Evolutionary conservation across 1,284 basidiomycete species (phyloP).

Genomic region (Tilletia caries): DNA sequence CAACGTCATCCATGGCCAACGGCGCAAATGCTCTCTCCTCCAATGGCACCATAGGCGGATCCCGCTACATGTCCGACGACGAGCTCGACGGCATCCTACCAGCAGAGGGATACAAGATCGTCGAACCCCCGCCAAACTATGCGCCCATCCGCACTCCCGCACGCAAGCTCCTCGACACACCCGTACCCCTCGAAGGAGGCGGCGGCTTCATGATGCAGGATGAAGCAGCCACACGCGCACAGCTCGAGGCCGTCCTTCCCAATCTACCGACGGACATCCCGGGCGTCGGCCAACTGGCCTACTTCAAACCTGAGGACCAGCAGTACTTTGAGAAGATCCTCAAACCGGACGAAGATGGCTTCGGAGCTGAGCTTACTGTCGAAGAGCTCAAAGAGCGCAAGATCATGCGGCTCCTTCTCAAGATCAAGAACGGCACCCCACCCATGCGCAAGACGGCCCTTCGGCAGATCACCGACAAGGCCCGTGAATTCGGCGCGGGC

Average conservation of each 20-base stretch:
- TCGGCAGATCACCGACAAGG: slow-evolving; percentile 98
- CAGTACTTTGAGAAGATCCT: slow-evolving; percentile 96
- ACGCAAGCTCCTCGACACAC: slow-evolving; percentile 67
- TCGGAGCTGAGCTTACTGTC: slow-evolving; percentile 75
- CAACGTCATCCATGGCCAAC: too few relatives aligned
- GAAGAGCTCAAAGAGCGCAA: slow-evolving; percentile 99
- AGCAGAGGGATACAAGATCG: slow-evolving; percentile 79
- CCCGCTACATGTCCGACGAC: slow-evolving; percentile 88
- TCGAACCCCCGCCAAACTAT: slow-evolving; percentile 91
- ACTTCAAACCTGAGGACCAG: slow-evolving; percentile 97
- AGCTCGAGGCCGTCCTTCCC: slow-evolving; percentile 77
- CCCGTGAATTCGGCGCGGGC: slow-evolving; percentile 94
- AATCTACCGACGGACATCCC: slow-evolving; percentile 98
- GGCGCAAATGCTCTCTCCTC: not conserved
- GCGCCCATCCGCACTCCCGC: slow-evolving; percentile 72
- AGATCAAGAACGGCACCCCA: slow-evolving; percentile 99
- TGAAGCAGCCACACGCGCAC: slow-evolving; percentile 78
- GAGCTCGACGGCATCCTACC: slow-evolving; percentile 91
- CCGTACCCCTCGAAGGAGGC: slow-evolving; percentile 60
- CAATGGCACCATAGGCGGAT: slow-evolving; percentile 62
- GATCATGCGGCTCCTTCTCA: slow-evolving; percentile 98
- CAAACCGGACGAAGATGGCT: slow-evolving; percentile 74
- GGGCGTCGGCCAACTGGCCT: slow-evolving; percentile 91
- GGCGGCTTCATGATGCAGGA: slow-evolving; percentile 96
- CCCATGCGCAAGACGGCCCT: slow-evolving; percentile 96